A percentile compares a stretch with the other conserved stretches of the same genome.
These are phyloP conservation scores for Fusarium sororula DNA, from an alignment of 2,329 filamentous ascomycete species.

Conservation along the genomic window DNA sequence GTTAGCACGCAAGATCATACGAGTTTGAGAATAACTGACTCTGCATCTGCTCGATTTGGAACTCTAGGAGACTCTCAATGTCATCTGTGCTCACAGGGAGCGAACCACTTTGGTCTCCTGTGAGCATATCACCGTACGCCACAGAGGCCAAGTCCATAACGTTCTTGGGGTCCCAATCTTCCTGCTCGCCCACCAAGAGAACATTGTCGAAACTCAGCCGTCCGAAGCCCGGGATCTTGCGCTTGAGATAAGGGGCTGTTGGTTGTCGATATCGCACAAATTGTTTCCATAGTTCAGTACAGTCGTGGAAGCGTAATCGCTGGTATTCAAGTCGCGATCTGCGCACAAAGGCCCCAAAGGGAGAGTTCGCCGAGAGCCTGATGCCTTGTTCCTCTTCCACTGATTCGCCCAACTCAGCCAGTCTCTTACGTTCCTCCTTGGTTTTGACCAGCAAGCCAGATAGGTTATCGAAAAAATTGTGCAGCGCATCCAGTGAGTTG, in stretches of 20 bases:
- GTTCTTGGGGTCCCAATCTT: conserved; percentile 58
- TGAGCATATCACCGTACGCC: conserved; percentile 63
- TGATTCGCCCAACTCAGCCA: conserved; percentile 56
- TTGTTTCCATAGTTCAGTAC: conserved; percentile 79
- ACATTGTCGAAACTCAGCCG: conserved; percentile 67
- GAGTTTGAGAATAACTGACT: conserved; percentile 59
- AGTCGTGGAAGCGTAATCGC: conserved; percentile 81
- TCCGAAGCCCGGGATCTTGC: conserved; percentile 68
- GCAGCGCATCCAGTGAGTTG: conserved; percentile 82
- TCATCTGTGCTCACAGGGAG: conserved; percentile 77
- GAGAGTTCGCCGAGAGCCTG: conserved; percentile 75
- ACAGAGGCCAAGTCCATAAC: conserved; percentile 58
- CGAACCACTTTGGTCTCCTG: conserved; percentile 51
- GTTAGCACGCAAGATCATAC: conserved; percentile 15
- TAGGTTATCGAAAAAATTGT: conserved; percentile 75
- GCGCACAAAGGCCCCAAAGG: conserved; percentile 83
- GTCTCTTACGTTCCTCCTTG: conserved; percentile 66
- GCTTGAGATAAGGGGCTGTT: conserved; percentile 72
- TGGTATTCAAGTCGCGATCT: conserved; percentile 82
- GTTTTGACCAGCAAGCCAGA: conserved; percentile 67
- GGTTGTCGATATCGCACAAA: conserved; percentile 84
- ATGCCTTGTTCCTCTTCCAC: conserved; percentile 63
- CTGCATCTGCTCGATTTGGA: conserved; percentile 89
- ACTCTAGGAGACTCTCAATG: conserved; percentile 82
- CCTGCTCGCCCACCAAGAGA: conserved; percentile 58